phyloP scores from a whole-genome alignment of 2,329 filamentous ascomycete genomes.

The Didymella exigua region DNA sequence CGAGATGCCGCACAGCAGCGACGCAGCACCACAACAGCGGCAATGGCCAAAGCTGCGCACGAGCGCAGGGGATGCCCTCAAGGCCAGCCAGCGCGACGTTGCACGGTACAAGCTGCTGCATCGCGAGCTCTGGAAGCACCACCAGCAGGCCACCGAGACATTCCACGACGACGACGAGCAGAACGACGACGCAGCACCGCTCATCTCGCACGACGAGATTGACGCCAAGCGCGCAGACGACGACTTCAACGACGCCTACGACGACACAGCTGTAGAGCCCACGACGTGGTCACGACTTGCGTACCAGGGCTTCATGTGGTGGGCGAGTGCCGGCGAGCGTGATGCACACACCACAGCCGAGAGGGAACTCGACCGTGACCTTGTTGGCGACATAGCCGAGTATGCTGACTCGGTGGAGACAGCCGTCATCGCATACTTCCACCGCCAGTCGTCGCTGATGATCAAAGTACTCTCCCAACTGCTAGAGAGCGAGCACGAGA shows the following conservation, averaged over 20 bases:
- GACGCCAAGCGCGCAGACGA: slow-evolving; percentile 38
- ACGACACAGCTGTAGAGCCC: slow-evolving; percentile 58
- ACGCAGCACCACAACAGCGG: slow-evolving; percentile 59
- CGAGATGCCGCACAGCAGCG: slow-evolving; percentile 71
- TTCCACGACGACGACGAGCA: slow-evolving; percentile 33
- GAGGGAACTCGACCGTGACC: slow-evolving; percentile 55
- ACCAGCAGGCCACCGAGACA: slow-evolving; percentile 28
- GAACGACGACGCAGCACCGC: slow-evolving; percentile 28
- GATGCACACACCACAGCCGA: slow-evolving; percentile 61
- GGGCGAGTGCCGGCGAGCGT: slow-evolving; percentile 81
- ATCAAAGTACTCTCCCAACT: slow-evolving; percentile 67
- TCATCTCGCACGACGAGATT: slow-evolving; percentile 33
- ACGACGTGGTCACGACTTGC: slow-evolving; percentile 73
- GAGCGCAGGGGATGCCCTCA: slow-evolving; percentile 67
- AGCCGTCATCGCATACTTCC: slow-evolving; percentile 80
- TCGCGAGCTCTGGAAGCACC: slow-evolving; percentile 44
- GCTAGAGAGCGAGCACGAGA: slow-evolving; percentile 58
- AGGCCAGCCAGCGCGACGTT: slow-evolving; percentile 88
- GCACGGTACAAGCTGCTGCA: slow-evolving; percentile 64
- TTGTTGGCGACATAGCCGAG: slow-evolving; percentile 52
- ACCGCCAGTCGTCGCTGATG: slow-evolving; percentile 72
- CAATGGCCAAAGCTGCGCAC: slow-evolving; percentile 78
- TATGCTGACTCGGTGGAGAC: slow-evolving; percentile 64
- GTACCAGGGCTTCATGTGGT: slow-evolving; percentile 87
- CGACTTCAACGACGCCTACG: slow-evolving; percentile 44